These are phyloP conservation scores for Mrakiaceae sp. DNA, from an alignment of 1,284 basidiomycete species.

Conservation along the genomic window DNA sequence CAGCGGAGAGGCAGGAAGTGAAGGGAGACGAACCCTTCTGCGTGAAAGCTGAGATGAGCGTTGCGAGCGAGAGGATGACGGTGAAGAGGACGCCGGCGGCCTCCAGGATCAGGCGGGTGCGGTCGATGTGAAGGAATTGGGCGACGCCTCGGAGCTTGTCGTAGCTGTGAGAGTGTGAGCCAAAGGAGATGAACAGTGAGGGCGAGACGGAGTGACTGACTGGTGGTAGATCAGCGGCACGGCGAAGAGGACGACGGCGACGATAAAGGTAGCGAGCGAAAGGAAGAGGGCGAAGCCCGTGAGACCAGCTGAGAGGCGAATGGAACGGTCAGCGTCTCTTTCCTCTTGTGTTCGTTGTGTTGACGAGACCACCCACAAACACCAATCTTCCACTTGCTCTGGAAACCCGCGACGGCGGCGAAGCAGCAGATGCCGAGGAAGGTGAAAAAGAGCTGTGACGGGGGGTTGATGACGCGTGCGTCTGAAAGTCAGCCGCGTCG, in stretches of 20 bases:
- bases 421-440: slow-evolving; percentile 81
- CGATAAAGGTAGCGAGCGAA: slow-evolving; percentile 54
- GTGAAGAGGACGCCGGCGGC: slow-evolving; percentile 25
- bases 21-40: neutral
- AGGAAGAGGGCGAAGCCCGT: slow-evolving; percentile 74
- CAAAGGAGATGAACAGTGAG: no score
- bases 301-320: slow-evolving; percentile 53
- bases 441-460: slow-evolving; percentile 64
- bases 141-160: slow-evolving; percentile 63
- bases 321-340: slow-evolving; percentile 10
- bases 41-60: slow-evolving; percentile 56
- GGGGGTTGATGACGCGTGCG: neutral
- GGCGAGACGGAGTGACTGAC: slow-evolving; percentile 29
- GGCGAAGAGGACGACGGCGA: slow-evolving; percentile 57
- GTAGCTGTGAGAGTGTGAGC: slow-evolving; percentile 29
- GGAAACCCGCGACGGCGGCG: slow-evolving; percentile 71
- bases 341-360: neutral
- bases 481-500: neutral
- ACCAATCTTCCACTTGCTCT: slow-evolving; percentile 65
- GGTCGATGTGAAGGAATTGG: slow-evolving; percentile 63
- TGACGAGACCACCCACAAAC: slow-evolving; percentile 1
- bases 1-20: neutral
- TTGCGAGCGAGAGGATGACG: slow-evolving; percentile 30
- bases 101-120: slow-evolving; percentile 67
- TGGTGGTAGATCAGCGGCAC: slow-evolving; percentile 75